These are phyloP conservation scores for Tilletia setariae DNA, from an alignment of 1,284 basidiomycete genomes.

Conservation along the genomic window DNA sequence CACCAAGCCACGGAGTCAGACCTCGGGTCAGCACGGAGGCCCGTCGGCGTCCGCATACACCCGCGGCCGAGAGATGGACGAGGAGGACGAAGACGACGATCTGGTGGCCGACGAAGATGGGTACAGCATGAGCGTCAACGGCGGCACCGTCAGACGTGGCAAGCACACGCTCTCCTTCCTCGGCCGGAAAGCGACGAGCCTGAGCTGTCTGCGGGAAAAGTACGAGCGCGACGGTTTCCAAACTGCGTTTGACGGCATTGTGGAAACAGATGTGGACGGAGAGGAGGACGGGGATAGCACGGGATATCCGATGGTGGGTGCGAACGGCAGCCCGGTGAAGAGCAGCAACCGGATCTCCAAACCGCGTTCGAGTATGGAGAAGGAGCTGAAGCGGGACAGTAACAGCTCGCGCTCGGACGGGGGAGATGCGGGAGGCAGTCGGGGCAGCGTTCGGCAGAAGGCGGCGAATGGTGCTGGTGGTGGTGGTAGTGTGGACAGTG, in stretches of 20 bases:
- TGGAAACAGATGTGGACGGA: slow-evolving; percentile 27
- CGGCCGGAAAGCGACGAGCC: slow-evolving; percentile 58
- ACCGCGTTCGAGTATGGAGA: background rate
- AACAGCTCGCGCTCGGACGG: background rate
- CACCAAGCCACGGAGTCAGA: slow-evolving; percentile 20
- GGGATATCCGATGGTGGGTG: slow-evolving; percentile 14
- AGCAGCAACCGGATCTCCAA: background rate
- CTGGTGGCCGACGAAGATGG: slow-evolving; percentile 16
- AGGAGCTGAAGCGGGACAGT: background rate
- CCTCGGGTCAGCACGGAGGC: slow-evolving; percentile 14
- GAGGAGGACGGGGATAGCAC: slow-evolving; percentile 21
- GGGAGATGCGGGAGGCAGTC: background rate
- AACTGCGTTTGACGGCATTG: slow-evolving; percentile 24
- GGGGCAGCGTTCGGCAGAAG: background rate
- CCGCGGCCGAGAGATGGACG: slow-evolving; percentile 15
- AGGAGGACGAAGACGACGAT: slow-evolving; percentile 17
- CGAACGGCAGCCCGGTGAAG: background rate
- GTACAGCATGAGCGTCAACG: slow-evolving; percentile 9
- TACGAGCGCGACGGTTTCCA: slow-evolving; percentile 39
- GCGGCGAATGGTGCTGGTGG: too few species aligned
- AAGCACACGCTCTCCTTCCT: slow-evolving; percentile 58
- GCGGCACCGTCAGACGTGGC: slow-evolving; percentile 29
- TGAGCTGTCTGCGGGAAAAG: slow-evolving; percentile 51
- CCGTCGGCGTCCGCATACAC: slow-evolving; percentile 6
- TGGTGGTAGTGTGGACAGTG: background rate